Percentiles rank a stretch among this genome's conserved stretches.
phyloP scores from a whole-genome alignment of 1,139 yeast species.

The Sugiyamaella novakii region DNA sequence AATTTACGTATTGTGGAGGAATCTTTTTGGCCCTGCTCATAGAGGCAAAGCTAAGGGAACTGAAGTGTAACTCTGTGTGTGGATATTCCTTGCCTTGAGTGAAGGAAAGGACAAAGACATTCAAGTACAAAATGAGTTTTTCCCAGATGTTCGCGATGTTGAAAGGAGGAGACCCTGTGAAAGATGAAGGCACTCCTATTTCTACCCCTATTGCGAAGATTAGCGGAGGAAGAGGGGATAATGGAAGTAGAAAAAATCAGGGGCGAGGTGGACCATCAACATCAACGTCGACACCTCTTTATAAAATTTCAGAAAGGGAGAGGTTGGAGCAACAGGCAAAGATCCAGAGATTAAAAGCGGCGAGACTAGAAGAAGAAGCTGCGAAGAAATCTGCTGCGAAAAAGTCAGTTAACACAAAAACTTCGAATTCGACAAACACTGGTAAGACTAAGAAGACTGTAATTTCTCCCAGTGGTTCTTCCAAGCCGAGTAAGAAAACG shows the following conservation, averaged over 20 bases:
- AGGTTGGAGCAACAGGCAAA: constrained; percentile 34
- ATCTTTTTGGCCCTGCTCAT: too few relatives aligned
- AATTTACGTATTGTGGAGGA: too few relatives aligned
- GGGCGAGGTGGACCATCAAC: too few relatives aligned
- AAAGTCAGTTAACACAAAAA: constrained; percentile 17
- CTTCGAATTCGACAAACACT: constrained; percentile 13
- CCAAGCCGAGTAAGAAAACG: neutral
- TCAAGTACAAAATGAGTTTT: too few relatives aligned
- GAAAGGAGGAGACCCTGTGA: constrained; percentile 22
- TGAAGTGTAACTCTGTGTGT: too few relatives aligned
- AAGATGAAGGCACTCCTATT: constrained; percentile 1
- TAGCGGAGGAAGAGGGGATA: neutral
- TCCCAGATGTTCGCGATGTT: constrained; percentile 35
- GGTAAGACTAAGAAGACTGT: constrained; percentile 12
- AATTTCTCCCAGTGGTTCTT: too few relatives aligned
- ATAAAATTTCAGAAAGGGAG: constrained; percentile 32
- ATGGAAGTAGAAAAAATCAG: too few relatives aligned
- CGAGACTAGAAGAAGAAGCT: constrained; percentile 28
- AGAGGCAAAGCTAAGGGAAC: too few relatives aligned
- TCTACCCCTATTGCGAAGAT: neutral
- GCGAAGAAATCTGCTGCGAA: constrained; percentile 21
- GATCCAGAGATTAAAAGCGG: constrained; percentile 38
- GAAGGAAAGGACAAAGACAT: too few relatives aligned
- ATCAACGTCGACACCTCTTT: constrained; percentile 7
- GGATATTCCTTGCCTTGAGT: too few relatives aligned